Percentiles rank a stretch among this genome's conserved stretches.
Conservation (phyloP, 2,329 filamentous ascomycete species). For the Thelonectria blattea region DNA sequence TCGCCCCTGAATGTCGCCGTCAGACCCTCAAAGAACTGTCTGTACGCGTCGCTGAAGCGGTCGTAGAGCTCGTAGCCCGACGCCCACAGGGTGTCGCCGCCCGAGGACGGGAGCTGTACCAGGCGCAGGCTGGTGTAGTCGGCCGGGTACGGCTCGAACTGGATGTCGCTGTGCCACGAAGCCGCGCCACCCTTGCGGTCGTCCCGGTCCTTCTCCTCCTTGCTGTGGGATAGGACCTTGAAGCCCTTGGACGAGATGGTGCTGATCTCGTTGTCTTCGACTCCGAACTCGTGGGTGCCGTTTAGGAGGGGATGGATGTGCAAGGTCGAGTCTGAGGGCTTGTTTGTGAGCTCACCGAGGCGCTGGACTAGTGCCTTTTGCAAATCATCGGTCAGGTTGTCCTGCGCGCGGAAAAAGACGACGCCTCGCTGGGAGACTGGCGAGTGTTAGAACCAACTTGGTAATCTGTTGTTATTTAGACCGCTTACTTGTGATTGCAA, state of each 20-base stretch:
- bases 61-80: constrained; percentile 67
- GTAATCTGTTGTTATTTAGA: neutral
- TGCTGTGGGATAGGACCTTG: neutral
- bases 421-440: constrained; percentile 67
- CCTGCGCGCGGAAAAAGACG: constrained; percentile 68
- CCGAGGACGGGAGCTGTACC: constrained; percentile 57
- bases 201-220: constrained; percentile 30
- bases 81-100: constrained; percentile 65
- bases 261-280: constrained; percentile 60
- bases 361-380: constrained; percentile 66
- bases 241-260: constrained; percentile 57
- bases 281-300: constrained; percentile 57
- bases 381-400: constrained; percentile 61
- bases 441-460: neutral
- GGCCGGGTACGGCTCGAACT: constrained; percentile 61
- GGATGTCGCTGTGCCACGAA: constrained; percentile 58
- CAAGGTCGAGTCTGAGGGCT: constrained; percentile 61
- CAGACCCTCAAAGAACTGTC: constrained; percentile 57
- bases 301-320: constrained; percentile 67
- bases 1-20: constrained; percentile 52
- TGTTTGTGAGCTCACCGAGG: constrained; percentile 65
- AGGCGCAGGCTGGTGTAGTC: constrained; percentile 64
- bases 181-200: constrained; percentile 41
- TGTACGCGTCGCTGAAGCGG: constrained; percentile 56
- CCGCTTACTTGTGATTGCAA: constrained; percentile 63